A percentile compares a stretch with the other conserved stretches of the same genome.
Conservation (phyloP, 768 basidiomycete species). For the Astraeus odoratus region DNA sequence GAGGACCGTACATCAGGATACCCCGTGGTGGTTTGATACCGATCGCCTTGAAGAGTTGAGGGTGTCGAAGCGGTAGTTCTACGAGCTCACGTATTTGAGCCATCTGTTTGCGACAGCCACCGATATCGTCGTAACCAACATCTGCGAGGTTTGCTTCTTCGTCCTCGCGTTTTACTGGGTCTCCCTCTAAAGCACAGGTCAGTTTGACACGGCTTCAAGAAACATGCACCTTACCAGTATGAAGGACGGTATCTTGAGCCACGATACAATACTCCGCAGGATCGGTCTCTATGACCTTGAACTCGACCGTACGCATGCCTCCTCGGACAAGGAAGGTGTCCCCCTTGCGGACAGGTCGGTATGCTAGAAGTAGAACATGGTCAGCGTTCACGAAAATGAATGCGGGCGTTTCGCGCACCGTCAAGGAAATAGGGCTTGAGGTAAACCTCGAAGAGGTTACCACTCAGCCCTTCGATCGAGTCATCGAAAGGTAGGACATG, state of each 20-base stretch:
- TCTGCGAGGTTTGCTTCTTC: slow-evolving; percentile 95
- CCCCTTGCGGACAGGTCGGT: slow-evolving; percentile 92
- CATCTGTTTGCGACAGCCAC: slow-evolving; percentile 99
- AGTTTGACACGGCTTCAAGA: neutral
- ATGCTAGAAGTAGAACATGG: slow-evolving; percentile 57
- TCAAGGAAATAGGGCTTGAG: slow-evolving; percentile 99
- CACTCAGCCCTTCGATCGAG: slow-evolving; percentile 94
- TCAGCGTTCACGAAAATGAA: slow-evolving; percentile 21
- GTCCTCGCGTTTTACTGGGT: slow-evolving; percentile 97
- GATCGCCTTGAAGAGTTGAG: slow-evolving; percentile 99
- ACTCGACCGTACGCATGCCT: slow-evolving; percentile 97
- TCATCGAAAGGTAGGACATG: slow-evolving; percentile 98
- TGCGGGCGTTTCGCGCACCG: slow-evolving; percentile 37
- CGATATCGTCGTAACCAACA: slow-evolving; percentile 98
- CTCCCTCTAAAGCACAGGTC: slow-evolving; percentile 62
- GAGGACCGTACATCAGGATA: slow-evolving; percentile 97
- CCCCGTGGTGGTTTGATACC: slow-evolving; percentile 99
- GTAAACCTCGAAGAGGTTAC: slow-evolving; percentile 98
- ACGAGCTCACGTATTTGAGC: slow-evolving; percentile 99
- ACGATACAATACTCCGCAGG: slow-evolving; percentile 98
- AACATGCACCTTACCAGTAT: slow-evolving; percentile 49
- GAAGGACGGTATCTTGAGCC: slow-evolving; percentile 97
- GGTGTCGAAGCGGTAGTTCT: slow-evolving; percentile 95
- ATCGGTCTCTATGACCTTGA: slow-evolving; percentile 98
- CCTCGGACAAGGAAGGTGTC: slow-evolving; percentile 99